These are phyloP conservation scores for Cymbopogon citratus DNA, from an alignment of 176 grass and related monocot species.

Conservation along the genomic window DNA sequence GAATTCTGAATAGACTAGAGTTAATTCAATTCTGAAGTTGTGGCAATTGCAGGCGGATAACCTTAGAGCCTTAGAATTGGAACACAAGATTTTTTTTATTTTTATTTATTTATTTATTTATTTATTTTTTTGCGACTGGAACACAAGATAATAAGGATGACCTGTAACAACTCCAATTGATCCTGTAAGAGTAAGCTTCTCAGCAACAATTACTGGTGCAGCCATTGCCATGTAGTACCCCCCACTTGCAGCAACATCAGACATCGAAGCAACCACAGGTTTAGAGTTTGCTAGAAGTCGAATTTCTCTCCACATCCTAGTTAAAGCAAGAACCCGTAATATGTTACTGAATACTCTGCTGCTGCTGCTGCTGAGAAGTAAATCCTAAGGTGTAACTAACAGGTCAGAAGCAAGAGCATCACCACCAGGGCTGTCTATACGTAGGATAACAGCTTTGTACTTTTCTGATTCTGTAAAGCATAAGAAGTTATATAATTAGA, in stretches of 20 bases:
- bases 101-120: too few species aligned
- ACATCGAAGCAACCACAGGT: conserved; percentile 95
- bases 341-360: conserved; percentile 17
- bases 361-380: neutral
- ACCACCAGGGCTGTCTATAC: conserved; percentile 94
- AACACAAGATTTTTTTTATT: conserved; percentile 30
- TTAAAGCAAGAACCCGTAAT: conserved; percentile 34
- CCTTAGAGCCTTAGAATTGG: conserved; percentile 4
- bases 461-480: conserved; percentile 67
- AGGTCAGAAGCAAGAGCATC: conserved; percentile 99
- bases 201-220: conserved; percentile 80
- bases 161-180: conserved; percentile 97
- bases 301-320: conserved; percentile 99
- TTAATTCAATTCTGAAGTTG: neutral
- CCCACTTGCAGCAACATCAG: conserved; percentile 94
- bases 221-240: conserved; percentile 99
- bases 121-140: too few species aligned
- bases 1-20: conserved; percentile 16
- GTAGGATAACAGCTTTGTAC: conserved; percentile 91
- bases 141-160: conserved; percentile 34
- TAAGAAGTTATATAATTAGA: conserved; percentile 33
- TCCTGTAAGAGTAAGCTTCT: conserved; percentile 92
- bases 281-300: conserved; percentile 75
- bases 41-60: neutral
- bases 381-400: conserved; percentile 47